Evolutionary conservation across 306 rosid species (phyloP), one percentile per base, ranked within the genome.

Genomic region (Prosopis cineraria): DNA sequence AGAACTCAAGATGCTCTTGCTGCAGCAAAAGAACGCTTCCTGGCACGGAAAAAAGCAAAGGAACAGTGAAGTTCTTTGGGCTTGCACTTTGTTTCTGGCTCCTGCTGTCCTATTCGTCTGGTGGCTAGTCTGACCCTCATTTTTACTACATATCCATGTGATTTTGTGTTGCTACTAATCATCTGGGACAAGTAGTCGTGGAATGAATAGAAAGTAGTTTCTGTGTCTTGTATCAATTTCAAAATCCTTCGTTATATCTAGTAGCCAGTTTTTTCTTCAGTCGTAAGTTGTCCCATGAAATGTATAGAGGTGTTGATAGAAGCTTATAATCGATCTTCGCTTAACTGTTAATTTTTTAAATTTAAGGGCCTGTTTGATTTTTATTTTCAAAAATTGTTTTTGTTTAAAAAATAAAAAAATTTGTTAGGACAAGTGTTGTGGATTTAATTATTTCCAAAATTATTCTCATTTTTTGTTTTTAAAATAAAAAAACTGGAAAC

Each of bases 11-110:
- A 89, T 83, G 90, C 92, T 0, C 37, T 92, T 29, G 82, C 91
- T 60, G 92, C 97, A 0, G 97, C 98, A 0, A 89, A 86, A 83
- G 98, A 92, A 60, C 92, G 98, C 24, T 92, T 87, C 78, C 77
- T 91, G 84, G 90, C 97, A 1, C 90, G 93, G 22, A 95, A 92
- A 84, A 93, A 74, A 75, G 84, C 89, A 1, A 92, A 87, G 77
- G 86, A 87, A 47, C 78, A 76, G 72, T 90, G 80, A 79, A 80
- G 58, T 24, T 14, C 66, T 66, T 73, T 63, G 12, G 36, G 66
- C 55, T 45, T 62, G 68, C 5, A 24, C 24, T 31, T 31, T 62
- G 68, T 14, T 16, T 30, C 37, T 13, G 36, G 36, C n/a, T 29
- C 30, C 22, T 58, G 36, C 7, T 5, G 65, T 33, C 33, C 65